A percentile compares a stretch with the other conserved stretches of the same genome.
Evolutionary conservation across 192 early-diverging fungal genomes (phyloP).

Genomic region (Gonapodya prolifera): DNA sequence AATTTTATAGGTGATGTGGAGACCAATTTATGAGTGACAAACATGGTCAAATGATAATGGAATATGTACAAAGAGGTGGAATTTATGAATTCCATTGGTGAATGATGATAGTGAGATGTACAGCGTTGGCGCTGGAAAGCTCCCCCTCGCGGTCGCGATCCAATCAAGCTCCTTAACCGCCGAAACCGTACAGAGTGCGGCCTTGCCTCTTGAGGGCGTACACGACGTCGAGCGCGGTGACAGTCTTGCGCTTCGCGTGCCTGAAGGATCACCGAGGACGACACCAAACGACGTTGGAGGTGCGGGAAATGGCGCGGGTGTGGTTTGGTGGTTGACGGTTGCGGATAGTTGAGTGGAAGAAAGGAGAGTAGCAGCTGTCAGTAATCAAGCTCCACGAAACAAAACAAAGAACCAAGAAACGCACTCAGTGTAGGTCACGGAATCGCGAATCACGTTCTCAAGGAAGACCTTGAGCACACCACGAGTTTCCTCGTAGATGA

Average conservation of each 20-base stretch:
- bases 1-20: too few species aligned
- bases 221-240: background rate
- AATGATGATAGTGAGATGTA: background rate
- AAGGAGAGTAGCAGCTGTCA: background rate
- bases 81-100: background rate
- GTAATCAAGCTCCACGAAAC: background rate
- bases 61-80: background rate
- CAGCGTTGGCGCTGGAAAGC: background rate
- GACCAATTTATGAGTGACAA: background rate
- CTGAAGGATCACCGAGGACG: background rate
- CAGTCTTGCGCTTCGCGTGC: background rate
- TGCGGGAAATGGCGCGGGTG: background rate
- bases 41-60: background rate
- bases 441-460: background rate
- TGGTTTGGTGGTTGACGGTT: too few species aligned
- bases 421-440: conserved; percentile 3
- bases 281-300: background rate
- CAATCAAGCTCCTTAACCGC: conserved; percentile 39
- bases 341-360: background rate
- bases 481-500: background rate
- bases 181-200: conserved; percentile 83
- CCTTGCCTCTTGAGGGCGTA: conserved; percentile 79
- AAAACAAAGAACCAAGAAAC: background rate
- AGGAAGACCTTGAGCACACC: background rate
- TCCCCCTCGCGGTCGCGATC: background rate